Percentiles rank a stretch among this genome's conserved stretches.
These are phyloP conservation scores for Bacidia rubella DNA, from an alignment of 495 filamentous ascomycete species.

Conservation along the genomic window DNA sequence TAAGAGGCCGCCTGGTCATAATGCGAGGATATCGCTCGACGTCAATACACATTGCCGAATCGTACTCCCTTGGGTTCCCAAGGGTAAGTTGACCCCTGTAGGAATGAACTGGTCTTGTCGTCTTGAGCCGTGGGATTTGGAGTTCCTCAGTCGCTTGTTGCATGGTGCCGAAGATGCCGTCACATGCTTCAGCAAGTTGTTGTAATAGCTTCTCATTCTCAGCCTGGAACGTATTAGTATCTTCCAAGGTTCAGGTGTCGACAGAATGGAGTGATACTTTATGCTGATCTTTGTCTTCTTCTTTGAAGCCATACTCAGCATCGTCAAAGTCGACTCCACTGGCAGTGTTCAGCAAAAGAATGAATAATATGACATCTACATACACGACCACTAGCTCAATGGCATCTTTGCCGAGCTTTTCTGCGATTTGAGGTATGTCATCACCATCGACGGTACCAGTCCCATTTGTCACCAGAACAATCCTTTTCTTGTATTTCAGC, in stretches of 20 bases:
- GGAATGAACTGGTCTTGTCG: conserved; percentile 51
- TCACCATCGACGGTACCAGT: conserved; percentile 53
- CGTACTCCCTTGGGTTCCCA: conserved; percentile 59
- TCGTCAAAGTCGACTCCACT: conserved; percentile 95
- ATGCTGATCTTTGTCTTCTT: conserved; percentile 64
- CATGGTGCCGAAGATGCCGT: conserved; percentile 66
- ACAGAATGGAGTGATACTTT: too few relatives aligned
- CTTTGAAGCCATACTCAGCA: conserved; percentile 76
- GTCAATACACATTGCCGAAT: conserved; percentile 67
- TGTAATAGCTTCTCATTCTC: conserved; percentile 57
- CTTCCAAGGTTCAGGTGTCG: background rate
- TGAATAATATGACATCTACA: conserved; percentile 21
- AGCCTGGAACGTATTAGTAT: conserved; percentile 24
- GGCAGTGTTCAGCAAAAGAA: conserved; percentile 20
- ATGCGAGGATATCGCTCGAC: conserved; percentile 85
- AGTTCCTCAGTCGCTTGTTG: conserved; percentile 68
- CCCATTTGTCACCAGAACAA: conserved; percentile 76
- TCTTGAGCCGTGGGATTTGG: conserved; percentile 64
- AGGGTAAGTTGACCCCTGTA: conserved; percentile 74
- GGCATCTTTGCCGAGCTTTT: conserved; percentile 54
- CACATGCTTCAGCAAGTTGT: conserved; percentile 46
- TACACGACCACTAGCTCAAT: conserved; percentile 74
- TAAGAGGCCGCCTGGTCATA: conserved; percentile 54
- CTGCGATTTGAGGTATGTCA: conserved; percentile 49
- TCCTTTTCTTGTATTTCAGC: conserved; percentile 73